Conservation (phyloP, 768 basidiomycete genomes). For the Hebeloma cylindrosporum region DNA sequence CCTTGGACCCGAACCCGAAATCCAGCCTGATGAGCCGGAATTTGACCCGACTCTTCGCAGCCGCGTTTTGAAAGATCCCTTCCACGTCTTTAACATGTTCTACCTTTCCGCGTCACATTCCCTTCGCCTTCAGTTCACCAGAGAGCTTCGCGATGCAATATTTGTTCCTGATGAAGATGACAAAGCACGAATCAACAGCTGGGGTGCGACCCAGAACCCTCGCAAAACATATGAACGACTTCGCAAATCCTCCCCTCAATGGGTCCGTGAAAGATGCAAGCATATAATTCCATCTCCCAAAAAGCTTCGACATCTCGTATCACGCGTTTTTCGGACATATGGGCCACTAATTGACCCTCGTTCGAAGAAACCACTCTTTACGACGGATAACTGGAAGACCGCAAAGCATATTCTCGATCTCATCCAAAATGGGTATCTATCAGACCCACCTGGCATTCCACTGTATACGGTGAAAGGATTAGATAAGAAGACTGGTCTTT, state of each 20-base stretch:
- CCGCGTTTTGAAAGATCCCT: conserved; percentile 28
- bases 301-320: conserved; percentile 26
- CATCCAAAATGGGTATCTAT: conserved; percentile 25
- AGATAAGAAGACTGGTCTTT: conserved; percentile 21
- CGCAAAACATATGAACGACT: conserved; percentile 16
- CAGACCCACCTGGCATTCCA: conserved; percentile 30
- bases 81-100: conserved; percentile 30
- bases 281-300: conserved; percentile 33
- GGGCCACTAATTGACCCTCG: conserved; percentile 33
- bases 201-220: conserved; percentile 9
- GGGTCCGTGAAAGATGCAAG: conserved; percentile 27
- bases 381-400: conserved; percentile 25
- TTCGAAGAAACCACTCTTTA: conserved; percentile 31
- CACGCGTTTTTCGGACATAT: conserved; percentile 28
- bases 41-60: conserved; percentile 6
- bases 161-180: conserved; percentile 18
- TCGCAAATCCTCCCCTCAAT: conserved; percentile 13
- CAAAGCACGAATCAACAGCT: conserved; percentile 20
- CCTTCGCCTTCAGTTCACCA: conserved; percentile 16
- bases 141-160: conserved; percentile 10
- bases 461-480: conserved; percentile 23
- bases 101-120: conserved; percentile 26
- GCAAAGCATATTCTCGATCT: conserved; percentile 29
- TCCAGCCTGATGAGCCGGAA: no score
- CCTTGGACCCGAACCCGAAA: neutral